These are phyloP conservation scores for Cladophialophora immunda DNA, from an alignment of 2,329 filamentous ascomycete species.

Conservation along the genomic window DNA sequence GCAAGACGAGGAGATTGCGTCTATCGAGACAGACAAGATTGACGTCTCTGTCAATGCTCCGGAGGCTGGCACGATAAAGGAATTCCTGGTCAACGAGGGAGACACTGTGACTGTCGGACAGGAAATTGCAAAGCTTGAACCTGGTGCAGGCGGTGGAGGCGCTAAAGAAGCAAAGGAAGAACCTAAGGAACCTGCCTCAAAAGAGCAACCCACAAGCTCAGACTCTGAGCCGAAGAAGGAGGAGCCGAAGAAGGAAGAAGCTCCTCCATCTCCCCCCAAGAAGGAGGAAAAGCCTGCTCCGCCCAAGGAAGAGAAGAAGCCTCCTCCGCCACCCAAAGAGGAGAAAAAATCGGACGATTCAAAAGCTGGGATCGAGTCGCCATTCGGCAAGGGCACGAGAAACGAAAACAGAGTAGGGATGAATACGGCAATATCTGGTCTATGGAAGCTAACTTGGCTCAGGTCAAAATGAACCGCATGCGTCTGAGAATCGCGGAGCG, in stretches of 20 bases:
- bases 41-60: slow-evolving; percentile 97
- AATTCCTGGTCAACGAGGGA: slow-evolving; percentile 90
- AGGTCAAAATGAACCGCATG: slow-evolving; percentile 99
- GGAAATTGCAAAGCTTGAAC: slow-evolving; percentile 84
- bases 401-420: slow-evolving; percentile 84
- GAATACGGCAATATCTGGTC: slow-evolving; percentile 16
- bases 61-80: slow-evolving; percentile 87
- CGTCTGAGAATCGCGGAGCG: slow-evolving; percentile 95
- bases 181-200: slow-evolving; percentile 51
- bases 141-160: slow-evolving; percentile 70
- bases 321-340: slow-evolving; percentile 47
- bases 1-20: slow-evolving; percentile 96
- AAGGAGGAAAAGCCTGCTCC: slow-evolving; percentile 48
- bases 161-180: slow-evolving; percentile 61
- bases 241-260: slow-evolving; percentile 45
- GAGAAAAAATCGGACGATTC: slow-evolving; percentile 47
- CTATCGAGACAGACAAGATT: slow-evolving; percentile 99
- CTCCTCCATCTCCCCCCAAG: slow-evolving; percentile 44
- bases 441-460: slow-evolving; percentile 36
- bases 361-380: slow-evolving; percentile 42
- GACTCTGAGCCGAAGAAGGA: slow-evolving; percentile 62
- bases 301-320: slow-evolving; percentile 45
- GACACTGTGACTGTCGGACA: slow-evolving; percentile 96
- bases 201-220: slow-evolving; percentile 65
- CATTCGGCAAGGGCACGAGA: slow-evolving; percentile 69